Percentiles rank a stretch among this genome's conserved stretches.
These are phyloP conservation scores for Schrenkiella parvula DNA, from an alignment of 345 rosid species.

Conservation along the genomic window DNA sequence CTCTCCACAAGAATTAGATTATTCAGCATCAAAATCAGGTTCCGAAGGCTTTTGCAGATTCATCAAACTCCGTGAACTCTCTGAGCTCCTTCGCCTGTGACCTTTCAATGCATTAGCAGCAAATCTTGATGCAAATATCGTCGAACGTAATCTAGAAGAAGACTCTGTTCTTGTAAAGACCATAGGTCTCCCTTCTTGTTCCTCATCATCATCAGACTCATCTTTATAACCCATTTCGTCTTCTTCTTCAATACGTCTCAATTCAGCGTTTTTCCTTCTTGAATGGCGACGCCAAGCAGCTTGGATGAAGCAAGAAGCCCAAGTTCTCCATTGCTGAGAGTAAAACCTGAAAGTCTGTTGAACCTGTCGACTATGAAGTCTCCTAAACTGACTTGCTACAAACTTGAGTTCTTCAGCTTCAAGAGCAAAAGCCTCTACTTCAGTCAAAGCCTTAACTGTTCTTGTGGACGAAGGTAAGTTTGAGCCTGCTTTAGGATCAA, in stretches of 20 bases:
- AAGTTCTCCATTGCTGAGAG: conserved; percentile 95
- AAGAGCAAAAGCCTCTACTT: conserved; percentile 83
- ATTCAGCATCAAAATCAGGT: conserved; percentile 59
- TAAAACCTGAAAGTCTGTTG: conserved; percentile 88
- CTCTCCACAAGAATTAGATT: not conserved
- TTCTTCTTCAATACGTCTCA: conserved; percentile 48
- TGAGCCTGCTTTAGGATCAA: conserved; percentile 72
- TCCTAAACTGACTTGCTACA: conserved; percentile 79
- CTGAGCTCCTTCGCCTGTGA: conserved; percentile 30
- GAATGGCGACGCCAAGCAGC: conserved; percentile 66
- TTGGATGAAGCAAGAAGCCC: conserved; percentile 83
- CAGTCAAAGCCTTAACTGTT: conserved; percentile 72
- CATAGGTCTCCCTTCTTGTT: conserved; percentile 28
- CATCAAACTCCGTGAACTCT: conserved; percentile 41
- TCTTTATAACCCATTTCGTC: conserved; percentile 37
- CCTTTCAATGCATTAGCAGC: conserved; percentile 70
- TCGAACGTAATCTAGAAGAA: conserved; percentile 54
- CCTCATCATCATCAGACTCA: conserved; percentile 24
- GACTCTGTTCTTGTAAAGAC: conserved; percentile 23
- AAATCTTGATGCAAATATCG: conserved; percentile 68
- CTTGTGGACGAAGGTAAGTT: conserved; percentile 83
- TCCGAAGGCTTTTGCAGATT: conserved; percentile 71
- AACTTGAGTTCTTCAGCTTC: conserved; percentile 87
- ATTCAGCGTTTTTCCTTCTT: conserved; percentile 58
- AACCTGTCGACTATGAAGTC: conserved; percentile 82